Conservation (phyloP, 805 yeast species). For the Trichomonascus vanleenenianus region DNA sequence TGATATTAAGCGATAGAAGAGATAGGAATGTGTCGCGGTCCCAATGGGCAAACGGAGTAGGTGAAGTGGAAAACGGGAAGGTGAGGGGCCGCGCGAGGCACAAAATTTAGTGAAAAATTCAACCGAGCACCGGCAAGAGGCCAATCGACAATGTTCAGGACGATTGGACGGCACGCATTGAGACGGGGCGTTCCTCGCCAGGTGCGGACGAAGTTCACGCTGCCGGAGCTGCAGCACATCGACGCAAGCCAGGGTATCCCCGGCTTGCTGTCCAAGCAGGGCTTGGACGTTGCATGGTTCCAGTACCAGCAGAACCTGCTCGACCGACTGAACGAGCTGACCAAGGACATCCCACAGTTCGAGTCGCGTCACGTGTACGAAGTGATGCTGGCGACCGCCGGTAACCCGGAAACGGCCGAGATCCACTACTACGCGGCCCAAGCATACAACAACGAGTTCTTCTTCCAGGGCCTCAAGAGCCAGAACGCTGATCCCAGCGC, state of each 20-base stretch:
- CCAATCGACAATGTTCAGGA: no score
- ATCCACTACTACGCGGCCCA: slow-evolving; percentile 59
- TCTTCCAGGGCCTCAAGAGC: slow-evolving; percentile 34
- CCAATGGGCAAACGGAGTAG: no score
- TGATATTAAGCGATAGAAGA: no score
- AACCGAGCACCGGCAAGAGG: no score
- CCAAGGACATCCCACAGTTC: slow-evolving; percentile 11
- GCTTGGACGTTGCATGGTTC: slow-evolving; percentile 69
- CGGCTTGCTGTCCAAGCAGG: slow-evolving; percentile 57
- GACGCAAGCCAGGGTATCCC: slow-evolving; percentile 27
- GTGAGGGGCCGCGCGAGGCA: no score
- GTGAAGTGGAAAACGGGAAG: no score
- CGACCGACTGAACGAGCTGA: slow-evolving; percentile 23
- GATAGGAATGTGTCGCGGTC: no score
- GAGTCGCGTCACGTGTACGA: slow-evolving; percentile 14
- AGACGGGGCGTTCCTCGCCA: background rate
- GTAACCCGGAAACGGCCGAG: slow-evolving; percentile 11
- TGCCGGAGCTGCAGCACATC: slow-evolving; percentile 15
- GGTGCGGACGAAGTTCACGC: slow-evolving; percentile 6
- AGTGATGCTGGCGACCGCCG: slow-evolving; percentile 13
- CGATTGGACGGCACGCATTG: background rate
- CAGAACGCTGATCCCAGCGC: slow-evolving; percentile 23
- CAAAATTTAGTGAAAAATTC: no score
- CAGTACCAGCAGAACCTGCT: slow-evolving; percentile 59
- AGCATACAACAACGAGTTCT: slow-evolving; percentile 85